These are phyloP conservation scores for Coffea eugenioides DNA, from an alignment of 257 asterid species.

Conservation along the genomic window DNA sequence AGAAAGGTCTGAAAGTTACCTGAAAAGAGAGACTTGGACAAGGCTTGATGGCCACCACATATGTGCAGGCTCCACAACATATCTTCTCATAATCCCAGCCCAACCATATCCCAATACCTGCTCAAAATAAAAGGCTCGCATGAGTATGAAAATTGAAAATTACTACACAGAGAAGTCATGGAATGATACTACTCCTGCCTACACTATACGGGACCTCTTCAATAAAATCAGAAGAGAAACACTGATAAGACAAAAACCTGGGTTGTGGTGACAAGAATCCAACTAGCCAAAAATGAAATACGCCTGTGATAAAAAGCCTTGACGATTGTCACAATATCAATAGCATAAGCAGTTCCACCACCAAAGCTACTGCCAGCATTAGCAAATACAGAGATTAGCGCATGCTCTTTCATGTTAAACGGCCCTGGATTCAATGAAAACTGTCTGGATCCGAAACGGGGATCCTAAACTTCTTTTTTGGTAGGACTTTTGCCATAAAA, in stretches of 20 bases:
- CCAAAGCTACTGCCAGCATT: slow-evolving; percentile 62
- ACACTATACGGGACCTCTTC: too few species aligned
- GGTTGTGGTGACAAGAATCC: slow-evolving; percentile 59
- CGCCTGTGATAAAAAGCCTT: slow-evolving; percentile 54
- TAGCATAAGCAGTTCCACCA: slow-evolving; percentile 56
- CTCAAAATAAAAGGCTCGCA: neutral
- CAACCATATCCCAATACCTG: slow-evolving; percentile 66
- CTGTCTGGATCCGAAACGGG: slow-evolving; percentile 30
- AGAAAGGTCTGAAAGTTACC: slow-evolving; percentile 25
- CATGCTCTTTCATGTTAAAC: slow-evolving; percentile 72
- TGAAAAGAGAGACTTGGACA: slow-evolving; percentile 65
- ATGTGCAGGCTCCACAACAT: slow-evolving; percentile 58
- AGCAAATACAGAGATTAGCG: slow-evolving; percentile 63
- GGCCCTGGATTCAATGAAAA: slow-evolving; percentile 72
- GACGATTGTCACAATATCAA: slow-evolving; percentile 50
- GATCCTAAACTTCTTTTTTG: slow-evolving; percentile 34
- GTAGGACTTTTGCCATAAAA: slow-evolving; percentile 56
- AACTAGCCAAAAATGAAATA: slow-evolving; percentile 48
- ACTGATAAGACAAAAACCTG: slow-evolving; percentile 36
- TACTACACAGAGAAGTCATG: too few species aligned
- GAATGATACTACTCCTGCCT: too few species aligned
- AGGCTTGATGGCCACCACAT: slow-evolving; percentile 70
- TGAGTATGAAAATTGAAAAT: neutral
- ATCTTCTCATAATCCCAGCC: slow-evolving; percentile 56
- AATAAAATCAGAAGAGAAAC: too few species aligned